A percentile compares a stretch with the other conserved stretches of the same genome.
Conservation (phyloP, 2,329 filamentous ascomycete species). For the Epichloe uncinata region DNA sequence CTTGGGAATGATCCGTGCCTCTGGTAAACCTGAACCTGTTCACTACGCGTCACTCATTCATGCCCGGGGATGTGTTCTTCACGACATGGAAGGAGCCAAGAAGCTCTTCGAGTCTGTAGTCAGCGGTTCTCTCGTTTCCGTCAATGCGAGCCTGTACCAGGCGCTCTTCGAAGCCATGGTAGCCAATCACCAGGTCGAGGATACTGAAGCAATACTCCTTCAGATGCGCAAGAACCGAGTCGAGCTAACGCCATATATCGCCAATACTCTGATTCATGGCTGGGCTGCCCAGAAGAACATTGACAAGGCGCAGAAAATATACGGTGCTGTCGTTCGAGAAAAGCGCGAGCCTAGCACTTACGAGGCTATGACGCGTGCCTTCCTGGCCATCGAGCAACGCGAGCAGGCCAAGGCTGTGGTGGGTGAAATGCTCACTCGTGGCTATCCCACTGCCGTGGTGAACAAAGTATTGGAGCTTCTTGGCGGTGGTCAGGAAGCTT, state of each 20-base stretch:
- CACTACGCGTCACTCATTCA: slow-evolving; percentile 95
- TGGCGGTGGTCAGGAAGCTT: slow-evolving; percentile 37
- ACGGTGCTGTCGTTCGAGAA: slow-evolving; percentile 59
- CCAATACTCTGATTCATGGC: slow-evolving; percentile 94
- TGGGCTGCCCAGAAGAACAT: slow-evolving; percentile 83
- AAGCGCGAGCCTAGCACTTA: slow-evolving; percentile 95
- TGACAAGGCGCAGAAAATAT: slow-evolving; percentile 63
- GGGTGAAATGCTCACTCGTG: slow-evolving; percentile 77
- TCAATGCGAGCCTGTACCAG: slow-evolving; percentile 84
- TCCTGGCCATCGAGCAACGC: slow-evolving; percentile 70
- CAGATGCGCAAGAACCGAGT: slow-evolving; percentile 65
- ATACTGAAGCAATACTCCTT: slow-evolving; percentile 59
- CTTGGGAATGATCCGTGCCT: slow-evolving; percentile 60
- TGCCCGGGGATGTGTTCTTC: slow-evolving; percentile 84
- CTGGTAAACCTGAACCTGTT: slow-evolving; percentile 76
- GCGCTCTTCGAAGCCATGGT: slow-evolving; percentile 96
- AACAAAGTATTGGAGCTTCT: slow-evolving; percentile 90
- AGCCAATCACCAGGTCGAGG: slow-evolving; percentile 73
- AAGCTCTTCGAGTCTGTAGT: slow-evolving; percentile 73
- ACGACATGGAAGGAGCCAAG: slow-evolving; percentile 76
- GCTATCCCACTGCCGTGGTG: slow-evolving; percentile 83
- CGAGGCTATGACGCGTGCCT: slow-evolving; percentile 94
- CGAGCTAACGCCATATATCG: slow-evolving; percentile 91
- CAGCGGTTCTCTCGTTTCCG: slow-evolving; percentile 48
- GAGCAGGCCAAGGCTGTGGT: slow-evolving; percentile 66